These are phyloP conservation scores for Colletotrichum tropicicola DNA, from an alignment of 2,329 filamentous ascomycete genomes.

Conservation along the genomic window DNA sequence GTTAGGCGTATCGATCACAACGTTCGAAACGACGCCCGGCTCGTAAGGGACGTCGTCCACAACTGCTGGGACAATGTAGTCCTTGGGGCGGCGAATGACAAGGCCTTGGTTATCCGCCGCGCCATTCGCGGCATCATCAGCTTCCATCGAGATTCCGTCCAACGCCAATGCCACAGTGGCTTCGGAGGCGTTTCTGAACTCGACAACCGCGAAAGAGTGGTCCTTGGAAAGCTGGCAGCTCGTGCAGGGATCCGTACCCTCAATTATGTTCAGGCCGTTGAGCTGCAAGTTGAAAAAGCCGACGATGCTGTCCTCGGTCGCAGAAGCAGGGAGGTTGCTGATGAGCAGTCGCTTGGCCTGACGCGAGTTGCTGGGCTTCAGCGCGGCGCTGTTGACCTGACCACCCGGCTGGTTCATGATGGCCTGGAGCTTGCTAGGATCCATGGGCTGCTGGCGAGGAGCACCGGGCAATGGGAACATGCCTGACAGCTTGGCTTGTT, in stretches of 20 bases:
- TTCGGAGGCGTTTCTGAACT: conserved; percentile 89
- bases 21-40: conserved; percentile 78
- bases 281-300: conserved; percentile 96
- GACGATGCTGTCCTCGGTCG: conserved; percentile 79
- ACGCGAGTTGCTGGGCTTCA: conserved; percentile 92
- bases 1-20: conserved; percentile 91
- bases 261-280: conserved; percentile 93
- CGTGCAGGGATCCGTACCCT: conserved; percentile 84
- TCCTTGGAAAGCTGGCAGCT: conserved; percentile 85
- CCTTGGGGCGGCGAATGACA: conserved; percentile 87
- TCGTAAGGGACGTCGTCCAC: conserved; percentile 78
- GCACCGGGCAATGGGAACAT: conserved; percentile 99
- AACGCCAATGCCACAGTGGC: conserved; percentile 91
- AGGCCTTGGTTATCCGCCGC: conserved; percentile 64
- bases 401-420: conserved; percentile 92
- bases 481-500: conserved; percentile 97
- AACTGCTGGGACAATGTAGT: conserved; percentile 91
- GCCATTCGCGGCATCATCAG: conserved; percentile 68
- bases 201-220: conserved; percentile 82
- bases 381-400: conserved; percentile 74
- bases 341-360: conserved; percentile 93
- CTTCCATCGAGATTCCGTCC: conserved; percentile 89
- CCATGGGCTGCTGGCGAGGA: conserved; percentile 93
- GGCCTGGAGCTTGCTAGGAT: conserved; percentile 90
- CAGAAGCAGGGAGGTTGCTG: conserved; percentile 78